Evolutionary conservation across 495 filamentous ascomycete species (phyloP).

Genomic region (Penicillium manginii): DNA sequence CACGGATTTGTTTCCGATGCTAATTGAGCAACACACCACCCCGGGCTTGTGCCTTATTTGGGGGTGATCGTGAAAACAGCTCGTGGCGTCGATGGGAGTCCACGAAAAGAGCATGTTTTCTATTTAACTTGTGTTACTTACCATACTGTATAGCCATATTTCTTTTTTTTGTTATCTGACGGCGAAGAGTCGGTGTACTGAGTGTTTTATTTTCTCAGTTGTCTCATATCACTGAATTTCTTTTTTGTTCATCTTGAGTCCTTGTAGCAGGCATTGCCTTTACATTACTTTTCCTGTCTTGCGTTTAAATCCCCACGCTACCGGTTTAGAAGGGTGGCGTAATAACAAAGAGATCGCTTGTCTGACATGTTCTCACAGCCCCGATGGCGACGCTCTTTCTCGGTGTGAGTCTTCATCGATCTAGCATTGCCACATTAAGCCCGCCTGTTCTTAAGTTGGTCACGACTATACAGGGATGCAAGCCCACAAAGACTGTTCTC

Average conservation of each 20-base stretch:
- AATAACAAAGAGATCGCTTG: neutral
- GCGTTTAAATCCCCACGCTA: neutral
- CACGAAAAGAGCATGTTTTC: conserved; percentile 45
- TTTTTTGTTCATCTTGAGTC: conserved; percentile 36
- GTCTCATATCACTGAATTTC: conserved; percentile 40
- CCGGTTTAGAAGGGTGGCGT: neutral
- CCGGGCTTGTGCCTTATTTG: conserved; percentile 5
- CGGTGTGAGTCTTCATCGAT: too few species aligned
- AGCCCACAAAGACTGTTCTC: neutral
- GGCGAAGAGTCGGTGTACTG: conserved; percentile 52
- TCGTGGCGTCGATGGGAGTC: conserved; percentile 31
- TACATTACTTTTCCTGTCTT: neutral
- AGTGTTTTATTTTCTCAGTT: conserved; percentile 39
- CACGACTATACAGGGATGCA: too few species aligned
- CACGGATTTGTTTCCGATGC: conserved; percentile 29
- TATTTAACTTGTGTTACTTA: conserved; percentile 45
- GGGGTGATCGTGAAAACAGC: conserved; percentile 8
- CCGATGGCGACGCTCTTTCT: too few species aligned
- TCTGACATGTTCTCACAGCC: too few species aligned
- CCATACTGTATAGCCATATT: conserved; percentile 53
- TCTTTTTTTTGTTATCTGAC: conserved; percentile 36
- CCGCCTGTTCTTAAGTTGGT: too few species aligned
- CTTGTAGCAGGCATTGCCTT: conserved; percentile 7
- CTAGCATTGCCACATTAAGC: too few species aligned
- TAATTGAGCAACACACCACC: conserved; percentile 6